Conservation (phyloP, 2,329 filamentous ascomycete genomes). For the Graphium sp. region DNA sequence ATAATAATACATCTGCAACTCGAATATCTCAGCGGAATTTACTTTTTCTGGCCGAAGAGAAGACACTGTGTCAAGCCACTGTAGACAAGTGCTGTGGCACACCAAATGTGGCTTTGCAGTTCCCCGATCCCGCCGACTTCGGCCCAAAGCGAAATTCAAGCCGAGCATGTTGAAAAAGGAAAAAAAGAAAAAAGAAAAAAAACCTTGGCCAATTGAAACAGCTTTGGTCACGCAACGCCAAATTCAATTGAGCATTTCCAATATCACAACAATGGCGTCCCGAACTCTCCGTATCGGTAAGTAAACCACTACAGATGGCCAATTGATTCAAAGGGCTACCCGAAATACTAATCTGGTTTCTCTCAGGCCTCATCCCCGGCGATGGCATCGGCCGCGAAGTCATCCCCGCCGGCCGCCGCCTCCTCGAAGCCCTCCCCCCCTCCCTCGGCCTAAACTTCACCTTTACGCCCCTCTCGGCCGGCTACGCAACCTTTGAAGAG, state of each 20-base stretch:
- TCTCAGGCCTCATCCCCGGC: slow-evolving; percentile 77
- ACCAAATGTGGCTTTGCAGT: too few relatives aligned
- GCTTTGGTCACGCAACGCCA: too few relatives aligned
- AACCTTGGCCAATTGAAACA: too few relatives aligned
- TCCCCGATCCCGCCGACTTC: too few relatives aligned
- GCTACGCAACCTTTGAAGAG: slow-evolving; percentile 83
- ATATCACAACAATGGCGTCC: slow-evolving; percentile 46
- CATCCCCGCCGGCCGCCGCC: slow-evolving; percentile 79
- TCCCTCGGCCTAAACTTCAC: slow-evolving; percentile 87
- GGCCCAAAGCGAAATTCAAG: background rate
- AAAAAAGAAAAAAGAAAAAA: background rate
- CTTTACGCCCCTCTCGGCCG: slow-evolving; percentile 84
- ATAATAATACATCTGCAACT: too few relatives aligned
- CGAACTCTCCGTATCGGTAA: slow-evolving; percentile 52
- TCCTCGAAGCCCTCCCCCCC: slow-evolving; percentile 84
- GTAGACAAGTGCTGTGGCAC: background rate
- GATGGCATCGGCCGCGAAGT: slow-evolving; percentile 98
- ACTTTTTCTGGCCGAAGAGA: background rate
- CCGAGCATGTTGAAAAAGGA: too few relatives aligned
- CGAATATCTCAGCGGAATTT: too few relatives aligned
- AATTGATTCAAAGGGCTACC: slow-evolving; percentile 10
- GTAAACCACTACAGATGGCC: slow-evolving; percentile 7
- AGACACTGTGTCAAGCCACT: background rate
- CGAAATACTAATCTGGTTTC: background rate
- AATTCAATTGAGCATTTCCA: too few relatives aligned